phyloP scores from a whole-genome alignment of 305 asterid species.

The Fraxinus latifolia region DNA sequence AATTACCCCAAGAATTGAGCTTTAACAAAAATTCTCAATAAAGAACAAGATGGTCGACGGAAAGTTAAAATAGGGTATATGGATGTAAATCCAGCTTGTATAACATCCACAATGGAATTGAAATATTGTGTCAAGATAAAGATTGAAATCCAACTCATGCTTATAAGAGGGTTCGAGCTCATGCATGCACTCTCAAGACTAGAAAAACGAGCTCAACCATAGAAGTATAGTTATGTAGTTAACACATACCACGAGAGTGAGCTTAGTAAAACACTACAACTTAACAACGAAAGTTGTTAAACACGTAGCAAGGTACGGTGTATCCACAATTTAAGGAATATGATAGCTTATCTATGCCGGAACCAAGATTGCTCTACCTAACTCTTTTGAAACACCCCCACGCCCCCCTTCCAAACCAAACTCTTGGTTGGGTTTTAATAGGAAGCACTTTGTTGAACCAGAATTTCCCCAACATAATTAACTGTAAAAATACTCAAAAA shows the following conservation, averaged over 20 bases:
- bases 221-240: no score
- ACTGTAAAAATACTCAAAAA: not conserved
- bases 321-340: not conserved
- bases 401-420: not conserved
- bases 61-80: not conserved
- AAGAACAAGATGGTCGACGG: not conserved
- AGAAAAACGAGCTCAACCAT: no score
- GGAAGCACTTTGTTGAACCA: not conserved
- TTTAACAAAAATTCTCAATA: not conserved
- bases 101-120: not conserved
- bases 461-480: not conserved
- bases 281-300: no score
- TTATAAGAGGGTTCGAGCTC: not conserved
- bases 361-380: not conserved
- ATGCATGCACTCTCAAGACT: not conserved
- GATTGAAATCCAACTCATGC: not conserved
- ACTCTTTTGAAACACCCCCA: not conserved
- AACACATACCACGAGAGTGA: no score
- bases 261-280: no score
- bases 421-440: not conserved
- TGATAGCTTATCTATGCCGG: not conserved
- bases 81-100: not conserved
- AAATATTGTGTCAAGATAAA: not conserved
- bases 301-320: not conserved
- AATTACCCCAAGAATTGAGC: not conserved